phyloP scores from a whole-genome alignment of 331 rosid genomes.

The Prunus yedoensis region DNA sequence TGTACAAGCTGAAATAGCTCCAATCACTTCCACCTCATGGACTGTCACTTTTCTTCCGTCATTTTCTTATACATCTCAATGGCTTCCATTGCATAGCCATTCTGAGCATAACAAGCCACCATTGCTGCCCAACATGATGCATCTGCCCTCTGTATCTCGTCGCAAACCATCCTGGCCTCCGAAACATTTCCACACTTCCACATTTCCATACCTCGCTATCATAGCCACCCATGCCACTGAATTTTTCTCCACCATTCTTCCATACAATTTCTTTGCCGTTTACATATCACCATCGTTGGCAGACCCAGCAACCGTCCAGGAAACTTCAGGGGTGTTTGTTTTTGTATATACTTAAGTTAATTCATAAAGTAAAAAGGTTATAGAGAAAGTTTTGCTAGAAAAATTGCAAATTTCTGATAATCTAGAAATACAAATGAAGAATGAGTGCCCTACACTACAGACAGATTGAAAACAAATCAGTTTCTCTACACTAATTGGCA shows the following conservation, averaged over 20 bases:
- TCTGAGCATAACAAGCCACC: constrained; percentile 77
- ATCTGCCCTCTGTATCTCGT: constrained; percentile 32
- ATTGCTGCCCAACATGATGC: constrained; percentile 59
- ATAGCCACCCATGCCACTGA: constrained; percentile 47
- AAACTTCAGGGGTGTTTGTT: no score
- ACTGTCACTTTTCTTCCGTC: constrained; percentile 37
- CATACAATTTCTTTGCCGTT: constrained; percentile 53
- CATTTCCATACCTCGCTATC: constrained; percentile 61
- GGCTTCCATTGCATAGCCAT: constrained; percentile 70
- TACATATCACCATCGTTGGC: constrained; percentile 63
- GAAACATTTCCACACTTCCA: constrained; percentile 45
- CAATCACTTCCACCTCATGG: constrained; percentile 63
- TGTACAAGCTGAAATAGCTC: constrained; percentile 72
- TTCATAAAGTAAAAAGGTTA: no score
- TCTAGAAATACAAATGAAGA: neutral
- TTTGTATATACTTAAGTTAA: no score
- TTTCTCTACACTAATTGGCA: neutral
- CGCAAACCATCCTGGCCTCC: constrained; percentile 49
- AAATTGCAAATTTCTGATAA: neutral
- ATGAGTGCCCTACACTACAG: neutral
- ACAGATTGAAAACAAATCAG: neutral
- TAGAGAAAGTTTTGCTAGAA: no score
- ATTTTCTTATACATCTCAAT: constrained; percentile 47
- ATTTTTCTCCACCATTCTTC: constrained; percentile 45
- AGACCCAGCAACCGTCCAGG: constrained; percentile 71